These are phyloP conservation scores for Ogataea methanolica DNA, from an alignment of 805 yeast genomes.

Conservation along the genomic window DNA sequence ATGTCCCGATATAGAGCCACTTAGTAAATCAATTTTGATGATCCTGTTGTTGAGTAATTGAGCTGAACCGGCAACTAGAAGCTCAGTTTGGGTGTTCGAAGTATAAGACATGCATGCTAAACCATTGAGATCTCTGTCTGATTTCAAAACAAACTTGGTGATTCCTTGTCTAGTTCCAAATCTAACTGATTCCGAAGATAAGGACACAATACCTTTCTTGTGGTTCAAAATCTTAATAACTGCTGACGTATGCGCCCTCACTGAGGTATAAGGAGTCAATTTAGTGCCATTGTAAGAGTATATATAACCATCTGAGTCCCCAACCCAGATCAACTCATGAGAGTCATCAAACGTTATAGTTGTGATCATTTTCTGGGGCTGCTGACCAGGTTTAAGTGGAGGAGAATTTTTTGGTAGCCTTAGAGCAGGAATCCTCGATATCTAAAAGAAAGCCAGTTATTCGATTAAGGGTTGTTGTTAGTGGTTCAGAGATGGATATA, in stretches of 20 bases:
- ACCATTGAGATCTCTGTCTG: conserved; percentile 27
- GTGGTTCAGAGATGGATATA: neutral
- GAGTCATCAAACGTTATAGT: conserved; percentile 56
- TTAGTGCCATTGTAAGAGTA: conserved; percentile 41
- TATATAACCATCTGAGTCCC: conserved; percentile 57
- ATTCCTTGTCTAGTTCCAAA: conserved; percentile 57
- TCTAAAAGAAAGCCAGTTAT: conserved; percentile 14
- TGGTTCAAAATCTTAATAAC: conserved; percentile 51
- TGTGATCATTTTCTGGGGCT: conserved; percentile 22
- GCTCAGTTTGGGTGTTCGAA: conserved; percentile 36
- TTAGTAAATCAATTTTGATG: conserved; percentile 38
- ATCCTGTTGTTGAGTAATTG: conserved; percentile 27
- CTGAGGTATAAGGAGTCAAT: conserved; percentile 54
- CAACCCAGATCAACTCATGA: conserved; percentile 83
- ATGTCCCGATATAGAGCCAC: conserved; percentile 31
- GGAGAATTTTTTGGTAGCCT: conserved; percentile 21
- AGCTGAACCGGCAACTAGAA: conserved; percentile 39
- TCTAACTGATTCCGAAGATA: conserved; percentile 47
- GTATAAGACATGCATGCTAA: conserved; percentile 40
- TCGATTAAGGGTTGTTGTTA: neutral
- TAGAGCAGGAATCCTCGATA: conserved; percentile 28
- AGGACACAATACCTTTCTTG: conserved; percentile 53
- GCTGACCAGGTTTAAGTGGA: conserved; percentile 12
- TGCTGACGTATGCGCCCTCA: conserved; percentile 45
- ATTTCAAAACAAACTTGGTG: conserved; percentile 29